A percentile compares a stretch with the other conserved stretches of the same genome.
Evolutionary conservation across 192 early-diverging fungal genomes (phyloP).

Genomic region (Coemansia sp.): DNA sequence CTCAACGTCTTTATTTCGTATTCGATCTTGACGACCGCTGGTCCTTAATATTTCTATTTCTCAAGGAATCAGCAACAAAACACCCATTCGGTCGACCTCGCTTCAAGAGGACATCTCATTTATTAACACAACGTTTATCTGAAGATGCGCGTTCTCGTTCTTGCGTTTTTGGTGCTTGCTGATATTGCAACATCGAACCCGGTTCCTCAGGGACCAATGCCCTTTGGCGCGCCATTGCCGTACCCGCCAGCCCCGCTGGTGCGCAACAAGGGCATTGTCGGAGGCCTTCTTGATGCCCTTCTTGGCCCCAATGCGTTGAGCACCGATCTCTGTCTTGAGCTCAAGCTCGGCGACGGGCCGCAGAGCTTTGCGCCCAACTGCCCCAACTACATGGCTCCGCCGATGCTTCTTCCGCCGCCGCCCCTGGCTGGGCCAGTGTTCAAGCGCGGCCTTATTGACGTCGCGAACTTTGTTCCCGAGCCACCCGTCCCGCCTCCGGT

Average conservation of each 20-base stretch:
- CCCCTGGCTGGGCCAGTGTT: conserved; percentile 19
- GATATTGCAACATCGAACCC: conserved; percentile 39
- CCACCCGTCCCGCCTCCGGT: conserved; percentile 28
- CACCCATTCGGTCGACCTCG: not conserved
- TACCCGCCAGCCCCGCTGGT: conserved; percentile 33
- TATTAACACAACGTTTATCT: not conserved
- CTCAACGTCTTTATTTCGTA: not conserved
- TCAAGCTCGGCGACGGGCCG: conserved; percentile 53
- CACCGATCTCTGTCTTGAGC: conserved; percentile 38
- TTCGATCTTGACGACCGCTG: conserved; percentile 9
- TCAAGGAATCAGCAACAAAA: not conserved
- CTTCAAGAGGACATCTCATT: not conserved
- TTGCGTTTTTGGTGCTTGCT: conserved; percentile 45
- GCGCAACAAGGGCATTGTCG: conserved; percentile 48
- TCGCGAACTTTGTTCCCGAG: conserved; percentile 28
- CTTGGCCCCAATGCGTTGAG: conserved; percentile 46
- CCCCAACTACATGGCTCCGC: conserved; percentile 46
- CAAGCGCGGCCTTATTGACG: conserved; percentile 49
- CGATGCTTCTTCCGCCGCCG: conserved; percentile 30
- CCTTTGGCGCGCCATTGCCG: conserved; percentile 19
- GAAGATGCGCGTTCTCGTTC: conserved; percentile 48
- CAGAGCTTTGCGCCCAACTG: conserved; percentile 49
- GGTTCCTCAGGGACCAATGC: conserved; percentile 18
- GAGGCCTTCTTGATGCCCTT: conserved; percentile 38
- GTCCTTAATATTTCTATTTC: not conserved